phyloP scores from a whole-genome alignment of 768 basidiomycete species.

The Lactarius indigo region DNA sequence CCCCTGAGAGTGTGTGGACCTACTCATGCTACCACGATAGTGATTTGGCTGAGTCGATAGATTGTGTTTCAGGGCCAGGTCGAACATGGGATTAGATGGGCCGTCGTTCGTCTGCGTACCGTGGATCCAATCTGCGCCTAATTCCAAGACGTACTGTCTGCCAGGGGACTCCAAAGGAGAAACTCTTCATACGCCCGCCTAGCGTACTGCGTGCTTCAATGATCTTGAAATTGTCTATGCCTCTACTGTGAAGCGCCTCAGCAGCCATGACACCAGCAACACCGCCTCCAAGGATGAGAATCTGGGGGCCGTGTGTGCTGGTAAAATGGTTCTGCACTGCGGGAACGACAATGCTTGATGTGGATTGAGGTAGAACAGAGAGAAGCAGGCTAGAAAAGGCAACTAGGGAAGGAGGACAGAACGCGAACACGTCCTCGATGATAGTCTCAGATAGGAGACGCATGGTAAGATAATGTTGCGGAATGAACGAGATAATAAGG shows the following conservation, averaged over 20 bases:
- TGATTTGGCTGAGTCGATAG: conserved; percentile 45
- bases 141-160: conserved; percentile 45
- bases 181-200: conserved; percentile 57
- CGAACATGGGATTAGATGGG: conserved; percentile 56
- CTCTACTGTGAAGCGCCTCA: conserved; percentile 50
- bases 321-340: conserved; percentile 2
- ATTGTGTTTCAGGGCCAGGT: conserved; percentile 53
- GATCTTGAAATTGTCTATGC: conserved; percentile 56
- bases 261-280: conserved; percentile 65
- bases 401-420: neutral
- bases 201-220: conserved; percentile 56
- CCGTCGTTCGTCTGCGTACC: conserved; percentile 47
- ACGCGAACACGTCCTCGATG: conserved; percentile 8
- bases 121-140: conserved; percentile 59
- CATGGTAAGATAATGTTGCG: conserved; percentile 6
- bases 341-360: conserved; percentile 9
- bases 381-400: conserved; percentile 11
- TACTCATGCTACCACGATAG: conserved; percentile 41
- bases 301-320: conserved; percentile 32
- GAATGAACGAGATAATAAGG: neutral
- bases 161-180: conserved; percentile 40
- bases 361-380: conserved; percentile 8
- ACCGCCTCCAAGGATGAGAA: conserved; percentile 65
- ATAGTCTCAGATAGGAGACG: conserved; percentile 10
- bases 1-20: conserved; percentile 24